A percentile compares a stretch with the other conserved stretches of the same genome.
phyloP scores from a whole-genome alignment of 2,329 filamentous ascomycete genomes.

The Chaetomiaceae sp. region DNA sequence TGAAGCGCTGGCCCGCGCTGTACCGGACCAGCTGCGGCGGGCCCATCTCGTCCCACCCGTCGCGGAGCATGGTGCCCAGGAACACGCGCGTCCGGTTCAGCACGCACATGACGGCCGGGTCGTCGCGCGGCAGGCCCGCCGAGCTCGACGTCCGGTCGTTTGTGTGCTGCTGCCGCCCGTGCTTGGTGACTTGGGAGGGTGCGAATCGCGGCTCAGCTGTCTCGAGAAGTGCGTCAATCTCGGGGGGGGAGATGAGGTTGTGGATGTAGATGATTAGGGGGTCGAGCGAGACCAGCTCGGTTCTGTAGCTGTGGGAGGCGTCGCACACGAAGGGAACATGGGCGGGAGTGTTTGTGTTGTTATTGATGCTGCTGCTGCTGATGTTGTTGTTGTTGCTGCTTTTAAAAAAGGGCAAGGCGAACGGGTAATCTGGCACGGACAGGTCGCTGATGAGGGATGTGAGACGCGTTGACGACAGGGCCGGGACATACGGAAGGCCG shows the following conservation, averaged over 20 bases:
- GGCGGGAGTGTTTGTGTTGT: background rate
- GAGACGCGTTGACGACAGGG: constrained; percentile 16
- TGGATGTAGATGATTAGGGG: constrained; percentile 42
- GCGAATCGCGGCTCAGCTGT: constrained; percentile 34
- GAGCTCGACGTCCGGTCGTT: constrained; percentile 37
- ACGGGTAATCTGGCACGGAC: constrained; percentile 20
- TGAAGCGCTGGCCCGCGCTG: constrained; percentile 35
- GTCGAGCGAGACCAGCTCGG: constrained; percentile 38
- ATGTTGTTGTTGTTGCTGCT: background rate
- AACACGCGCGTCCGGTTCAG: constrained; percentile 33
- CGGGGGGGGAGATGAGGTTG: constrained; percentile 33
- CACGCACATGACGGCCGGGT: constrained; percentile 36
- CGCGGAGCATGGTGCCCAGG: constrained; percentile 36
- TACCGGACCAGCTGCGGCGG: constrained; percentile 41
- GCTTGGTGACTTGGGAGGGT: constrained; percentile 35
- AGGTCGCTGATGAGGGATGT: constrained; percentile 24
- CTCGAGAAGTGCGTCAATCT: constrained; percentile 34
- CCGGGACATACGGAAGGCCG: constrained; percentile 20
- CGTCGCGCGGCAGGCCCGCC: constrained; percentile 33
- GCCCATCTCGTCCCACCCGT: constrained; percentile 38
- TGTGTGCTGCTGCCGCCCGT: constrained; percentile 32
- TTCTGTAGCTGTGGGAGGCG: constrained; percentile 32
- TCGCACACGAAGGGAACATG: constrained; percentile 29
- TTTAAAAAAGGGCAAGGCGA: constrained; percentile 21
- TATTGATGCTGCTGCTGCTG: background rate